Conservation (phyloP, 768 basidiomycete species). For the Mycena polygramma region DNA sequence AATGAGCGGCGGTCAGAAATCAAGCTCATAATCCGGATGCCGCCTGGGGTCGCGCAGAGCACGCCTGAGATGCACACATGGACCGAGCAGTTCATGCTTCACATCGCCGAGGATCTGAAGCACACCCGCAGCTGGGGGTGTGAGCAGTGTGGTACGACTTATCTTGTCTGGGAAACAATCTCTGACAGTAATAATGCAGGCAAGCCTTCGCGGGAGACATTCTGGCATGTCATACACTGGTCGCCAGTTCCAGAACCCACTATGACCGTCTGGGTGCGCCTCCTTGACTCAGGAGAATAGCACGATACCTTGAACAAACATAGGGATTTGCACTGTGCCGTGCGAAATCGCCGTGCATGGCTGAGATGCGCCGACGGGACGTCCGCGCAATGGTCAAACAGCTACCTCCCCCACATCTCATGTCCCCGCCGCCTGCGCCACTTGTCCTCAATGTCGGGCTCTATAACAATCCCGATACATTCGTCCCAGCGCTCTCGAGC, state of each 20-base stretch:
- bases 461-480: neutral
- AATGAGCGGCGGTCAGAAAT: constrained; percentile 25
- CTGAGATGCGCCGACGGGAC: neutral
- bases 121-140: constrained; percentile 22
- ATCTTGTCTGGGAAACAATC: no score
- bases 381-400: neutral
- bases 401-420: neutral
- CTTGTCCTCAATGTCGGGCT: constrained; percentile 1
- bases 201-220: constrained; percentile 12
- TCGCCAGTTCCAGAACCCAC: constrained; percentile 9
- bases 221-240: constrained; percentile 26
- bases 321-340: constrained; percentile 16
- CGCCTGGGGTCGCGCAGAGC: constrained; percentile 10
- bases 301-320: no score
- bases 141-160: constrained; percentile 8
- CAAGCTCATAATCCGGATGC: constrained; percentile 12
- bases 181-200: neutral
- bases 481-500: constrained; percentile 7
- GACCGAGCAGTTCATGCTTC: constrained; percentile 22
- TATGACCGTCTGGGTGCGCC: constrained; percentile 17
- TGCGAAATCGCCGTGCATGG: constrained; percentile 7
- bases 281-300: no score
- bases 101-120: constrained; percentile 21
- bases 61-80: constrained; percentile 27
- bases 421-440: constrained; percentile 13